phyloP scores from a whole-genome alignment of 345 rosid genomes.

The Balakata baccata region DNA sequence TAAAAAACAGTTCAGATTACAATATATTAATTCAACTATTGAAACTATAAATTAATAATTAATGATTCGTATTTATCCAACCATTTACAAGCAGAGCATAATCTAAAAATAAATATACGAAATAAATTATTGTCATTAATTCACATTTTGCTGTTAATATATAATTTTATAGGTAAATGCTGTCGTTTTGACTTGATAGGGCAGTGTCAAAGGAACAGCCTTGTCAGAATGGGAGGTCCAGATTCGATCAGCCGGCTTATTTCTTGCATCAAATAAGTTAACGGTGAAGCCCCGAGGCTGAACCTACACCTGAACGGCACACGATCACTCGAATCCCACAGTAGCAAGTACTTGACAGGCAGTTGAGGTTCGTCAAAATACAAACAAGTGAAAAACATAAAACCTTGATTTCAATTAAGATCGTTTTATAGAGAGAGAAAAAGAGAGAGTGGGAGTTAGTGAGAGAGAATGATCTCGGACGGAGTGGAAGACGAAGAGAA shows the following conservation, averaged over 20 bases:
- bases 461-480: slow-evolving; percentile 63
- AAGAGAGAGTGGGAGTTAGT: slow-evolving; percentile 10
- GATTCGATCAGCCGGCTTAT: neutral
- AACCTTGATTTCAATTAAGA: slow-evolving; percentile 22
- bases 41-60: no score
- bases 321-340: slow-evolving; percentile 24
- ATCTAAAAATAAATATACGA: no score
- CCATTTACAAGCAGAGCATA: no score
- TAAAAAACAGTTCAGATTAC: no score
- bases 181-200: no score
- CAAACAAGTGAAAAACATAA: slow-evolving; percentile 35
- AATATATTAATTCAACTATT: no score
- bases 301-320: slow-evolving; percentile 13
- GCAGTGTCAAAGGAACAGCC: no score
- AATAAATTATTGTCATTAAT: no score
- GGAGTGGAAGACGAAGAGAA: slow-evolving; percentile 94
- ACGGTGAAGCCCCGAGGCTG: slow-evolving; percentile 7
- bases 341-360: slow-evolving; percentile 22
- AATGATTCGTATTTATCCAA: no score
- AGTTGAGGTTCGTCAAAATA: slow-evolving; percentile 17
- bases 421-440: slow-evolving; percentile 11
- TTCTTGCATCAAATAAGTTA: neutral
- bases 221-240: no score
- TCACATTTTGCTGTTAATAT: no score
- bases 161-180: no score